phyloP scores from a whole-genome alignment of 1,284 basidiomycete genomes.

The Sporisorium exsertum region DNA sequence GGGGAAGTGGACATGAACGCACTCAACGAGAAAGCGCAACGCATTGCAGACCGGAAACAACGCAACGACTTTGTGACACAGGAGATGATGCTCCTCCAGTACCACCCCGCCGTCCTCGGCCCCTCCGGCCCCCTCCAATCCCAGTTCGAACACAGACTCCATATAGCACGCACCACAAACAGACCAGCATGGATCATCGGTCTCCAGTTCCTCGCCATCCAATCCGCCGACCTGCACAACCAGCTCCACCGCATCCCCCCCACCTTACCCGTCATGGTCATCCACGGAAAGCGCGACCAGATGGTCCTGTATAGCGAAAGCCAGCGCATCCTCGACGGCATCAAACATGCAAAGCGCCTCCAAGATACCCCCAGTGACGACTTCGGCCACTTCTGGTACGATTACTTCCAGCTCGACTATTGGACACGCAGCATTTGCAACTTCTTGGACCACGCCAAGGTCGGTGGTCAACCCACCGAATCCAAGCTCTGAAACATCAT shows the following conservation, averaged over 20 bases:
- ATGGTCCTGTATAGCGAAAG: slow-evolving; percentile 63
- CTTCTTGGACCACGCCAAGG: slow-evolving; percentile 35
- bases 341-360: slow-evolving; percentile 51
- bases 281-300: slow-evolving; percentile 60
- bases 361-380: slow-evolving; percentile 13
- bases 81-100: slow-evolving; percentile 59
- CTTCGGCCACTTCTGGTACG: slow-evolving; percentile 61
- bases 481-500: slow-evolving; percentile 17
- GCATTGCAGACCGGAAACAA: slow-evolving; percentile 22
- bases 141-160: slow-evolving; percentile 34
- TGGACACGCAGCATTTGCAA: slow-evolving; percentile 41
- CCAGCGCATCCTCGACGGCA: slow-evolving; percentile 34
- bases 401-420: slow-evolving; percentile 53
- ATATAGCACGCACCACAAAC: slow-evolving; percentile 22
- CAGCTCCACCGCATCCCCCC: slow-evolving; percentile 43
- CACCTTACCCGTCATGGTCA: slow-evolving; percentile 41
- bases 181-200: slow-evolving; percentile 49
- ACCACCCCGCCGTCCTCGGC: slow-evolving; percentile 49
- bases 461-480: slow-evolving; percentile 3
- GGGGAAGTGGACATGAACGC: slow-evolving; percentile 50
- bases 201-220: slow-evolving; percentile 56
- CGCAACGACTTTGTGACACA: slow-evolving; percentile 43
- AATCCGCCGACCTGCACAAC: slow-evolving; percentile 29
- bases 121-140: slow-evolving; percentile 4
- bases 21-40: slow-evolving; percentile 22